A percentile compares a stretch with the other conserved stretches of the same genome.
Evolutionary conservation across 352 stramenopile genomes (phyloP).

Genomic region (Phytophthora fragariaefolia): DNA sequence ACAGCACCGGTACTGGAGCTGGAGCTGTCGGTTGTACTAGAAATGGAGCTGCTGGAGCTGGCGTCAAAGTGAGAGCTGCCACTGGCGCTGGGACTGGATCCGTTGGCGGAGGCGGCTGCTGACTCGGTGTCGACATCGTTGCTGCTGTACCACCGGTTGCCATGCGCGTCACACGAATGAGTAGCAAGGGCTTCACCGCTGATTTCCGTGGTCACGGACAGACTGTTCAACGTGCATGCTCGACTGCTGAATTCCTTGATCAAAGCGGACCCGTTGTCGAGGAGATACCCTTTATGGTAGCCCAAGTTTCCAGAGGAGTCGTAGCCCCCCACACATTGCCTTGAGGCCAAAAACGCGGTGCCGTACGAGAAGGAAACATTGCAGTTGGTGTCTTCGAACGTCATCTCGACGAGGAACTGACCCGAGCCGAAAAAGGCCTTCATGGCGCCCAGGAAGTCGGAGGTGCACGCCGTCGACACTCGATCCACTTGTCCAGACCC

Average conservation of each 20-base stretch:
- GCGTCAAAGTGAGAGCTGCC: neutral
- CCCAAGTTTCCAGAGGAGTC: neutral
- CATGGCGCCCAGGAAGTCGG: neutral
- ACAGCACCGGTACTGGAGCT: neutral
- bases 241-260: neutral
- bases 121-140: neutral
- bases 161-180: neutral
- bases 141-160: neutral
- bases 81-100: neutral
- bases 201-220: neutral
- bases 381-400: neutral
- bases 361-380: neutral
- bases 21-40: neutral
- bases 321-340: neutral
- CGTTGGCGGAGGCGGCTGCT: neutral
- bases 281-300: neutral
- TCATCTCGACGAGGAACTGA: too few relatives aligned
- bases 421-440: neutral
- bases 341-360: neutral
- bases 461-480: neutral
- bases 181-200: neutral
- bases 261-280: neutral
- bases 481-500: neutral
- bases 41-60: neutral
- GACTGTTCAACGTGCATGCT: neutral